Percentiles rank a stretch among this genome's conserved stretches.
phyloP scores from a whole-genome alignment of 2,329 filamentous ascomycete species.

The Trichoderma simmonsii region DNA sequence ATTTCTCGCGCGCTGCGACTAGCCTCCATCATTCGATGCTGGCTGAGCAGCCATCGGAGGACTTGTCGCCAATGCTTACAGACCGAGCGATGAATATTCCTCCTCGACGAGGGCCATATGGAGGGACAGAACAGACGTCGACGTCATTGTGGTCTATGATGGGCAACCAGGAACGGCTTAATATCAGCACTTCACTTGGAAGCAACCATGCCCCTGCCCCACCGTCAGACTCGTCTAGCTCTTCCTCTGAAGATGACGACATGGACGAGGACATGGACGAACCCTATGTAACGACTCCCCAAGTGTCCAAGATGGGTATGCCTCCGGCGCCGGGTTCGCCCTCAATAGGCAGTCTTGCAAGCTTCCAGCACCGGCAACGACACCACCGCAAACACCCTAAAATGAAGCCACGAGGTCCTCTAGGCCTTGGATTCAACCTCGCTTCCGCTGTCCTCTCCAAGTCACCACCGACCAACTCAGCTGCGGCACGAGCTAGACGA shows the following conservation, averaged over 20 bases:
- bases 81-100: conserved; percentile 64
- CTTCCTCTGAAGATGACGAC: conserved; percentile 65
- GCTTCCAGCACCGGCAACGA: conserved; percentile 75
- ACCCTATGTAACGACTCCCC: conserved; percentile 77
- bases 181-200: conserved; percentile 73
- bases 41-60: conserved; percentile 81
- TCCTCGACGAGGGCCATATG: conserved; percentile 46
- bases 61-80: conserved; percentile 83
- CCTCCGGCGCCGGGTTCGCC: conserved; percentile 58
- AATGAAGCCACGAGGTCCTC: conserved; percentile 48
- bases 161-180: conserved; percentile 65
- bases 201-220: conserved; percentile 69
- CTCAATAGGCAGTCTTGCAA: conserved; percentile 72
- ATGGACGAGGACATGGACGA: conserved; percentile 79
- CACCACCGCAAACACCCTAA: conserved; percentile 66
- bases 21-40: conserved; percentile 94
- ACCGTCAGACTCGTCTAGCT: conserved; percentile 74
- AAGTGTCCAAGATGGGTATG: conserved; percentile 60
- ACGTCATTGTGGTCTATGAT: conserved; percentile 70
- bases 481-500: conserved; percentile 55
- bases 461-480: conserved; percentile 63
- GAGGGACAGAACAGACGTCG: conserved; percentile 60
- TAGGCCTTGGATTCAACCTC: conserved; percentile 51
- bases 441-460: conserved; percentile 53
- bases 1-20: conserved; percentile 90